Conservation (phyloP, 139 green algal genomes). For the Raphidocelis subcapitata region DNA sequence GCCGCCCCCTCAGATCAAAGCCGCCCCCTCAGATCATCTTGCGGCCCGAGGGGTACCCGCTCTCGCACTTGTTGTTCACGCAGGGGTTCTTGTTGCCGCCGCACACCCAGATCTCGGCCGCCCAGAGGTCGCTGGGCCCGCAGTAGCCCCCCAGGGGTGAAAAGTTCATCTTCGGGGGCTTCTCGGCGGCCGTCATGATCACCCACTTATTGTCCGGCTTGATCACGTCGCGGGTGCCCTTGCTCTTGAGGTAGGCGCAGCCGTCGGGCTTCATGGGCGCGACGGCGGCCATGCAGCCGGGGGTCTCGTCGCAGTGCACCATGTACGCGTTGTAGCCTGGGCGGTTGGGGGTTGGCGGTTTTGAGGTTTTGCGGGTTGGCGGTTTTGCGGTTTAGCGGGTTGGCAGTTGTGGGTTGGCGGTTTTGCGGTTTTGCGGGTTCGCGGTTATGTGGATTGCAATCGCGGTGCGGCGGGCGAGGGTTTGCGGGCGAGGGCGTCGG, state of each 20-base stretch:
- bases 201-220: too few relatives aligned
- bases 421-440: too few relatives aligned
- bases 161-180: neutral
- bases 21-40: too few relatives aligned
- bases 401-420: too few relatives aligned
- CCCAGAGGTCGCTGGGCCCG: neutral
- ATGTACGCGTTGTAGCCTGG: neutral
- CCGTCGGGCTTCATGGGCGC: neutral
- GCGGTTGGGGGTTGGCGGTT: too few relatives aligned
- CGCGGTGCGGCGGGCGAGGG: too few relatives aligned
- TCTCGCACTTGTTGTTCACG: neutral
- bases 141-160: neutral
- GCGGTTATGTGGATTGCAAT: too few relatives aligned
- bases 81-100: constrained; percentile 4
- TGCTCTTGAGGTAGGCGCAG: neutral
- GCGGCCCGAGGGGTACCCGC: neutral
- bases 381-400: too few relatives aligned
- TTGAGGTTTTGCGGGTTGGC: too few relatives aligned
- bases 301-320: neutral
- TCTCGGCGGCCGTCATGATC: neutral
- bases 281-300: neutral
- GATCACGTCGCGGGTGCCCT: neutral
- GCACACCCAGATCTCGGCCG: neutral
- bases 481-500: too few relatives aligned
- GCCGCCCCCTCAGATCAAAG: too few relatives aligned